phyloP scores from a whole-genome alignment of 2,329 filamentous ascomycete species.

The Pestalotiopsis sp. region DNA sequence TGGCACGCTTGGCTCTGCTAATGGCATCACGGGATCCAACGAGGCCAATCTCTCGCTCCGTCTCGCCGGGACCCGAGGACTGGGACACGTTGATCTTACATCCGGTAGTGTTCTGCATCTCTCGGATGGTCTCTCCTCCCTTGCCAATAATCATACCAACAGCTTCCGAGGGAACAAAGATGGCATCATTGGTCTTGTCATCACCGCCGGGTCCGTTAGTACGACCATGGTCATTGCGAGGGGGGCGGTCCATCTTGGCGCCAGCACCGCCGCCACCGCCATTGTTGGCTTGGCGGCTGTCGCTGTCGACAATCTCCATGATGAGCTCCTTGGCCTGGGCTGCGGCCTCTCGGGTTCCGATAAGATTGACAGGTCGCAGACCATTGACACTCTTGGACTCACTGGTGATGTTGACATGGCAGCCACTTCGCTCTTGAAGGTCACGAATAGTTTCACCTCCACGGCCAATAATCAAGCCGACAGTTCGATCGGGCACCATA shows the following conservation, averaged over 20 bases:
- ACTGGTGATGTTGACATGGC: conserved; percentile 92
- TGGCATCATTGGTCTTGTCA: conserved; percentile 79
- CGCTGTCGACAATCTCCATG: conserved; percentile 91
- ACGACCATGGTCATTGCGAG: conserved; percentile 38
- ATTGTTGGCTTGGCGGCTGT: conserved; percentile 58
- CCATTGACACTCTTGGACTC: conserved; percentile 93
- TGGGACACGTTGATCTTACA: conserved; percentile 96
- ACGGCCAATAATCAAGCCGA: conserved; percentile 90
- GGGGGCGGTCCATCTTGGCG: conserved; percentile 28
- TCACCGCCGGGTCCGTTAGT: conserved; percentile 40
- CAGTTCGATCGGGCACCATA: conserved; percentile 91
- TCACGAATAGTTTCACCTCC: conserved; percentile 92
- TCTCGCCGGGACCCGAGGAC: conserved; percentile 73
- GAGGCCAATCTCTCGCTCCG: conserved; percentile 82
- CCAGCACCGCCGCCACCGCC: conserved; percentile 35
- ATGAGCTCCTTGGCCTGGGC: conserved; percentile 82
- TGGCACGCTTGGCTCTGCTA: conserved; percentile 76
- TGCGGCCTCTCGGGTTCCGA: conserved; percentile 74
- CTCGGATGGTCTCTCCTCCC: conserved; percentile 89
- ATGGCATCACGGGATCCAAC: conserved; percentile 79
- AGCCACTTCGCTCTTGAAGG: conserved; percentile 87
- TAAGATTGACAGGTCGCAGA: conserved; percentile 85
- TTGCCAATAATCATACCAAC: conserved; percentile 98
- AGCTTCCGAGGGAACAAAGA: conserved; percentile 84
- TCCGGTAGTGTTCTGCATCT: conserved; percentile 83